Evolutionary conservation across 305 asterid species (phyloP), one percentile per base, ranked within the genome.

Genomic region (Fraxinus angustifolia): DNA sequence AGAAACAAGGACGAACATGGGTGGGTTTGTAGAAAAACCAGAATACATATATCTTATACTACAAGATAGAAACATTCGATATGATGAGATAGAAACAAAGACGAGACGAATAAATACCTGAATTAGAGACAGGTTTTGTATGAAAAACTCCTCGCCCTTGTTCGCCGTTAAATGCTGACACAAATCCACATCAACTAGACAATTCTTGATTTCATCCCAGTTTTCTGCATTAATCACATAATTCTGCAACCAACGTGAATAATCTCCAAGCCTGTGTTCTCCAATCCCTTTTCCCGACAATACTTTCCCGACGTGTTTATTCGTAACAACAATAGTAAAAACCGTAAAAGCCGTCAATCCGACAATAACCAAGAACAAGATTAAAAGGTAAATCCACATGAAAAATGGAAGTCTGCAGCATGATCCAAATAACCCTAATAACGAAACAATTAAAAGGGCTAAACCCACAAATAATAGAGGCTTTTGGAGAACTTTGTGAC

Each of bases 161-260:
- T 77, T 90, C 21, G 14, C 56, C 5, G 56, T 74, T 34, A 88
- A 71, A 6, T 35, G 82, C 1, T 77, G 84, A 82, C 98, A 94
- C 26, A 90, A 14, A 3, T 80, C 68, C 2, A 86, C 68, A 2
- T 84, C 93, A 17, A 19, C 88, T 90, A 93, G 80, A 83, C 98
- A 94, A 84, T 93, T 91, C 88, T 87, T 93, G 16, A 94, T 87
- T 70, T 88, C 56, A 45, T 45, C 86, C 98, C 98, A 93, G 42
- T 94, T 88, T 14, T 84, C 56, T 0, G 70, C 91, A 81, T 87
- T 86, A 14, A 90, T 60, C 17, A 94, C 97, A 62, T 90, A 84
- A 33, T 74, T 91, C 82, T 89, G 91, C 89, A 94, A 80, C 97
- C 98, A 94, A 14, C 68, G 77, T 0, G 93, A 90, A 87, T 93